These are phyloP conservation scores for Vanilla planifolia DNA, from an alignment of 106 monocot species.

Conservation along the genomic window DNA sequence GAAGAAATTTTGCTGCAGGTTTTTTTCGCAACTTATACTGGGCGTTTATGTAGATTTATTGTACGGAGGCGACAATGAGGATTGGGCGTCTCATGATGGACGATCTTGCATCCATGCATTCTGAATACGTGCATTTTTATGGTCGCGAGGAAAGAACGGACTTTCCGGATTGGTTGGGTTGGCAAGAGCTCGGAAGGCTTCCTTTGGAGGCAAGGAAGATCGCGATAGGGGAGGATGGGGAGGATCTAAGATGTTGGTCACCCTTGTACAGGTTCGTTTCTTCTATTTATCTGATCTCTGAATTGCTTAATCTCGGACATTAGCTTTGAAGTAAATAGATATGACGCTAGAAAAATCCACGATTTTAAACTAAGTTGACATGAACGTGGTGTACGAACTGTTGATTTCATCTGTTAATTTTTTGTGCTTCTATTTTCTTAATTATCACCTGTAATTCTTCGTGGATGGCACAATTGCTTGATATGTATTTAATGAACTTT, in stretches of 20 bases:
- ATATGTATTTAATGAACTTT: slow-evolving; percentile 10
- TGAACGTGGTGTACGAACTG: not conserved
- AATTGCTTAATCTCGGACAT: not conserved
- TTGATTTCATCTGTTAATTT: not conserved
- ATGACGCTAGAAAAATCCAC: not conserved
- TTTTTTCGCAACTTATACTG: slow-evolving; percentile 1
- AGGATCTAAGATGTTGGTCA: slow-evolving; percentile 54
- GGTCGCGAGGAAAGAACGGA: slow-evolving; percentile 29
- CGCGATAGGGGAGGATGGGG: slow-evolving; percentile 46
- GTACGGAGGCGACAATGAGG: slow-evolving; percentile 57
- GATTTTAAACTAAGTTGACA: not conserved
- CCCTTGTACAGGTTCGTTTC: slow-evolving; percentile 67
- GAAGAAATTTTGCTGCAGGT: not conserved
- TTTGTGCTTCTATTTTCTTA: not conserved
- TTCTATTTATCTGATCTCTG: not conserved
- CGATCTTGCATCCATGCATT: slow-evolving; percentile 69
- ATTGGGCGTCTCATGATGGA: slow-evolving; percentile 84
- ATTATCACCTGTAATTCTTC: not conserved
- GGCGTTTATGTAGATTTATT: slow-evolving; percentile 52
- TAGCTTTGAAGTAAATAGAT: not conserved
- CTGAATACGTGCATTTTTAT: slow-evolving; percentile 53
- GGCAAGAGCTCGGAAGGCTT: slow-evolving; percentile 53
- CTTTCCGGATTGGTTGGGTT: slow-evolving; percentile 67
- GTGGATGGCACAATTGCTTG: not conserved
- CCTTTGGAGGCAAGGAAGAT: slow-evolving; percentile 20